Evolutionary conservation across 2,329 filamentous ascomycete species (phyloP).

Genomic region (Metarhizium guizhouense): DNA sequence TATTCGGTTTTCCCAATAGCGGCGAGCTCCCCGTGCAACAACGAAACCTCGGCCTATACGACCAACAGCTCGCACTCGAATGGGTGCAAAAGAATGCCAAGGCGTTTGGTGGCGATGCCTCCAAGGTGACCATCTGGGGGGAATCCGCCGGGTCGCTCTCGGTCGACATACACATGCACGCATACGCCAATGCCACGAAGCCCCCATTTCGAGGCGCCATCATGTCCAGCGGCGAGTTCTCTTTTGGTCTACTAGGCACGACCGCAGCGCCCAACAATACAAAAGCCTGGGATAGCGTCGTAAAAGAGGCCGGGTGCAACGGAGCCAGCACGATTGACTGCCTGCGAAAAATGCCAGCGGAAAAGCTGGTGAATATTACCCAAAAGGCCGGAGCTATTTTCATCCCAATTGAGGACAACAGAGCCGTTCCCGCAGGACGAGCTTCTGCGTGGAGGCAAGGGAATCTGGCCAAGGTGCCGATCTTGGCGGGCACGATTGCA

Average conservation of each 20-base stretch:
- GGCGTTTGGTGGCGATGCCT: constrained; percentile 17
- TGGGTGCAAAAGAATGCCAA: constrained; percentile 17
- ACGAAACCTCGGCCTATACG: constrained; percentile 19
- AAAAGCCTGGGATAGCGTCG: no score
- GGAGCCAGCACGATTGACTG: no score
- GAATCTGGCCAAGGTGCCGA: constrained; percentile 10
- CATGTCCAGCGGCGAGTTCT: constrained; percentile 20
- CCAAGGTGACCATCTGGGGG: constrained; percentile 19
- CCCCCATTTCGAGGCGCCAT: constrained; percentile 17
- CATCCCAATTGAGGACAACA: not conserved
- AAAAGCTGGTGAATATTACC: constrained; percentile 11
- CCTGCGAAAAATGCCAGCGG: not conserved
- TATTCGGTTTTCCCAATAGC: no score
- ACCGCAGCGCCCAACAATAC: no score
- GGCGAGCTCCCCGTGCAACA: constrained; percentile 15
- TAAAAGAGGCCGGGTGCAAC: no score
- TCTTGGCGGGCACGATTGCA: constrained; percentile 16
- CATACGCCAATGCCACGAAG: constrained; percentile 7
- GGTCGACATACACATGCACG: constrained; percentile 16
- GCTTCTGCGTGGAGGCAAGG: constrained; percentile 14
- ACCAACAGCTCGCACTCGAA: constrained; percentile 18
- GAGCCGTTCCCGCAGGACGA: constrained; percentile 9
- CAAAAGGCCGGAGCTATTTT: not conserved
- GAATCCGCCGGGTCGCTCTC: constrained; percentile 23
- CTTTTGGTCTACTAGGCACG: constrained; percentile 12